Base-by-base conservation (phyloP, 768 basidiomycete genomes). In the Ramaria sp. region DNA sequence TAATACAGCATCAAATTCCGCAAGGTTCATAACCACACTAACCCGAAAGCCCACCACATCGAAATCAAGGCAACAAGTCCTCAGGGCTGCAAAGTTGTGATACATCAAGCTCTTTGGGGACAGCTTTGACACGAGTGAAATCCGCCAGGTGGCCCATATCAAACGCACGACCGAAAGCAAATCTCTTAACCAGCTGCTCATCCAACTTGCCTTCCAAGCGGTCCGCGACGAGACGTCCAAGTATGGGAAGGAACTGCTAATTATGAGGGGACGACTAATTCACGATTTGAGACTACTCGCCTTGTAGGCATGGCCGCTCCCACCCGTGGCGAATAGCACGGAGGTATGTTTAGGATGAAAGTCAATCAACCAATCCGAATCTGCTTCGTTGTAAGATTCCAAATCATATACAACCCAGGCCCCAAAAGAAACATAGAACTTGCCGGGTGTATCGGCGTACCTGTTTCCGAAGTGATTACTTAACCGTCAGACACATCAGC, bases 361-460 rank as follows among this genome's bases (percentile, higher is more conserved):
- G 24, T 92, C 88, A 59, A 97, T 89, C 41, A 96, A 71, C 89
- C 91, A 97, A 66, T 97, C 78, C 3, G 81, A 83, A 62, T 93
- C 86, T 55, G 43, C 15, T 13, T 18, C 10, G 7, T 18, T 47
- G 10, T 28, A 39, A 42, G 39, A 34, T 9, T 34, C 13, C 44
- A 32, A 28, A 16, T 38, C 36, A 20, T 9, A 3, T 6, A 39
- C 18, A 24, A 28, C 30, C 18, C 15, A 30, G 16, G 28, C 20
- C 44, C 8, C 42, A 18, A n/a, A 13, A 41, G 3, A 30, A 45
- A 18, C 3, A 24, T 16, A 47, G n/a, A 22, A 45, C 39, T 30
- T 44, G 34, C 53, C 53, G 1, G 82, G 76, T 4, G 91, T 81
- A 61, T 96, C 94, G 22, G 84, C 84, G 65, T 97, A 97, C 90